A percentile compares a stretch with the other conserved stretches of the same genome.
phyloP scores from a whole-genome alignment of 768 basidiomycete species.

The Lanmaoa pseudosensibilis region DNA sequence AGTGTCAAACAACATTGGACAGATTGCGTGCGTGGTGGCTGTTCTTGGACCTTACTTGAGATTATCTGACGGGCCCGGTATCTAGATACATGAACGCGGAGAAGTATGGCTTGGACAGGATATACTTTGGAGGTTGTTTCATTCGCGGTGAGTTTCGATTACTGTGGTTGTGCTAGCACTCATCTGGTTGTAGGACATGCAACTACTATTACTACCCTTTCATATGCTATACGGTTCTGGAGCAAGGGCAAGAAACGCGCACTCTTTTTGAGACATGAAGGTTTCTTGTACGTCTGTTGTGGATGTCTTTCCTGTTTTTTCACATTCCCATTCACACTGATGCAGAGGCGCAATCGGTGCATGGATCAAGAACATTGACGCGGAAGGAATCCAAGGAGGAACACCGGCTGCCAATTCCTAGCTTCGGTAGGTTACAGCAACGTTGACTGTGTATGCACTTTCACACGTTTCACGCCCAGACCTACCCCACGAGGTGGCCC shows the following conservation, averaged over 20 bases:
- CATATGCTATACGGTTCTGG: constrained; percentile 99
- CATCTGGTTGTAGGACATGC: constrained; percentile 70
- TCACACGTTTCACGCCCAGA: constrained; percentile 13
- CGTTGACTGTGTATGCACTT: neutral
- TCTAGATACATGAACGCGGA: constrained; percentile 94
- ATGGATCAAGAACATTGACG: constrained; percentile 94
- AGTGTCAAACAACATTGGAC: constrained; percentile 98
- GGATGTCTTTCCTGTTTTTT: neutral
- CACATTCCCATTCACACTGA: neutral
- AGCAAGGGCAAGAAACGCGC: constrained; percentile 97
- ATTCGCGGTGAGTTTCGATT: constrained; percentile 75
- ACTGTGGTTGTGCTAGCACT: neutral
- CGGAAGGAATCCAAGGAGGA: constrained; percentile 30
- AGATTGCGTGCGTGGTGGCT: constrained; percentile 84
- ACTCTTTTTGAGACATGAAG: constrained; percentile 95
- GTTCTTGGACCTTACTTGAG: constrained; percentile 1
- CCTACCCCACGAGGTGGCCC: constrained; percentile 29
- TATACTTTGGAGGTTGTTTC: constrained; percentile 99
- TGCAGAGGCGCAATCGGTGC: constrained; percentile 89
- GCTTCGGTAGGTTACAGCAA: constrained; percentile 1
- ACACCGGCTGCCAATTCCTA: constrained; percentile 2
- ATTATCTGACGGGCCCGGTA: constrained; percentile 15
- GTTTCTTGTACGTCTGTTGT: constrained; percentile 78
- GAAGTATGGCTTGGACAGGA: constrained; percentile 93
- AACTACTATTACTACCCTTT: constrained; percentile 94